phyloP scores from a whole-genome alignment of 306 rosid genomes.

The Cucurbita argyrosperma region DNA sequence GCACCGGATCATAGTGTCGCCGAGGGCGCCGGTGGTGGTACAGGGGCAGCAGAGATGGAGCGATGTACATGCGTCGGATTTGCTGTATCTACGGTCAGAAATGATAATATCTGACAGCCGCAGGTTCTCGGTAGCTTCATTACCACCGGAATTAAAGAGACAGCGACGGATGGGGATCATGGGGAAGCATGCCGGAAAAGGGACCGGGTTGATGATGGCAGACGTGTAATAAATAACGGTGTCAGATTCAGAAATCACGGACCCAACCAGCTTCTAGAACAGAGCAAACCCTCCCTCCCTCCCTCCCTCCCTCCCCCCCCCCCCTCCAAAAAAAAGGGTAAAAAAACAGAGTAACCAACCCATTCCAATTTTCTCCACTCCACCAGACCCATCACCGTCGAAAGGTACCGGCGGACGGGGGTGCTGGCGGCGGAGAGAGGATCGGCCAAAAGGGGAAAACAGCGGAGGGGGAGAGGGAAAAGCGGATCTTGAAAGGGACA shows the following conservation, averaged over 20 bases:
- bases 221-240: slow-evolving; percentile 22
- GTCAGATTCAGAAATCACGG: slow-evolving; percentile 65
- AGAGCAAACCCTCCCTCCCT: no score
- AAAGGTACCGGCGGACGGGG: no score
- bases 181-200: slow-evolving; percentile 7
- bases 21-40: not conserved
- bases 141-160: slow-evolving; percentile 7
- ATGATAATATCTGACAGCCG: slow-evolving; percentile 43
- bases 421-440: no score
- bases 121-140: slow-evolving; percentile 13
- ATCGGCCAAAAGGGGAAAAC: no score
- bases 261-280: slow-evolving; percentile 14
- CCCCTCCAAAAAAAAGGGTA: no score
- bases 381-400: no score
- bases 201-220: slow-evolving; percentile 10
- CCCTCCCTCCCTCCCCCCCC: no score
- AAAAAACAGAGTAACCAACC: no score
- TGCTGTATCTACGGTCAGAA: slow-evolving; percentile 57
- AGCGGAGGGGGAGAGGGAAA: no score
- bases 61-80: slow-evolving; percentile 57
- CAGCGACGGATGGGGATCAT: slow-evolving; percentile 4
- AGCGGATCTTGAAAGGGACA: no score
- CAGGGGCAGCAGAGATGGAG: slow-evolving; percentile 51
- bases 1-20: slow-evolving; percentile 66
- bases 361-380: no score